These are phyloP conservation scores for Vararia minispora DNA, from an alignment of 768 basidiomycete genomes.

Conservation along the genomic window DNA sequence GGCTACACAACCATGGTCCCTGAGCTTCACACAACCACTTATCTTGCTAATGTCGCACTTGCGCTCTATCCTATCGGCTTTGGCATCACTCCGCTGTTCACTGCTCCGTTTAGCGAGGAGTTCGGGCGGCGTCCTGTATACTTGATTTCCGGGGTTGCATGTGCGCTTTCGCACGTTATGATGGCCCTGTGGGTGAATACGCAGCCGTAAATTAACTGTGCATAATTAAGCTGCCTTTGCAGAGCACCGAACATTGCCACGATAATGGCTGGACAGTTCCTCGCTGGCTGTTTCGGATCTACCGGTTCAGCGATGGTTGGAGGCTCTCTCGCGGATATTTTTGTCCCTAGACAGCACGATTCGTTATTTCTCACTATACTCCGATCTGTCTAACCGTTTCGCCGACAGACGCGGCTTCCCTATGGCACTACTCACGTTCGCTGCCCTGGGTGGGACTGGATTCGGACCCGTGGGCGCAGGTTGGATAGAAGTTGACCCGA, in stretches of 20 bases:
- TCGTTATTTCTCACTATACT: constrained; percentile 3
- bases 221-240: not conserved
- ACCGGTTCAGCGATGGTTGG: constrained; percentile 64
- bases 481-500: constrained; percentile 50
- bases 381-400: too few relatives aligned
- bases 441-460: constrained; percentile 49
- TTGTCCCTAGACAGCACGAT: constrained; percentile 44
- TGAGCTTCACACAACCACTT: constrained; percentile 22
- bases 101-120: constrained; percentile 62
- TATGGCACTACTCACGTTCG: constrained; percentile 59
- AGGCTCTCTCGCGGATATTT: constrained; percentile 64
- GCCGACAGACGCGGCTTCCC: constrained; percentile 67
- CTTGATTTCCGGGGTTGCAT: constrained; percentile 35
- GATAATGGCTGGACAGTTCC: constrained; percentile 50
- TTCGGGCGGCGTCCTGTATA: constrained; percentile 55
- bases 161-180: constrained; percentile 37
- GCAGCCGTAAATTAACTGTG: not conserved
- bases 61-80: constrained; percentile 48
- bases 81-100: constrained; percentile 47
- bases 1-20: constrained; percentile 44
- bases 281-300: constrained; percentile 55
- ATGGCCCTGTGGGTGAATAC: constrained; percentile 25
- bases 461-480: constrained; percentile 53
- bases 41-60: constrained; percentile 24
- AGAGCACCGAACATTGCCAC: constrained; percentile 40